Conservation (phyloP, 2,329 filamentous ascomycete species). For the Albifimbria verrucaria region DNA sequence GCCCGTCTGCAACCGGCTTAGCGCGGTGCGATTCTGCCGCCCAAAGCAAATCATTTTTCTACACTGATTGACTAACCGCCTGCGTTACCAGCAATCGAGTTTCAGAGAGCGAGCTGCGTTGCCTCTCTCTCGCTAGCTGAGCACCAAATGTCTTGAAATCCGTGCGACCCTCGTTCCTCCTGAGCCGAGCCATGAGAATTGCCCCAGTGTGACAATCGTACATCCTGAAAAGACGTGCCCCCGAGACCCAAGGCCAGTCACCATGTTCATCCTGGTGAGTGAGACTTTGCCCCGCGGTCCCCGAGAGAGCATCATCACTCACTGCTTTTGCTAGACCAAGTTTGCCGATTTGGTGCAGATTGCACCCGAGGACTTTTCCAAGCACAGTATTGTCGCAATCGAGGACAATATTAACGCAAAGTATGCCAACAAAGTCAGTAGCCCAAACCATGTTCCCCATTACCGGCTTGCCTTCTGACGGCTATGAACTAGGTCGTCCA, state of each 20-base stretch:
- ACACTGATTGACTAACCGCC: neutral
- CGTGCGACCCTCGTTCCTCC: too few relatives aligned
- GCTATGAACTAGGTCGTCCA: constrained; percentile 66
- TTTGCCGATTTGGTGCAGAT: constrained; percentile 94
- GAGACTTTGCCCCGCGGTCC: constrained; percentile 1
- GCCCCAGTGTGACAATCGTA: too few relatives aligned
- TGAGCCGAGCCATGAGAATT: too few relatives aligned
- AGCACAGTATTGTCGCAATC: constrained; percentile 77
- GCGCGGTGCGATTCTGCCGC: neutral
- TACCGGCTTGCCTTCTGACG: neutral
- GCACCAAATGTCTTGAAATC: too few relatives aligned
- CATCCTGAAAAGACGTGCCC: too few relatives aligned
- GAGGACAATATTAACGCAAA: constrained; percentile 97
- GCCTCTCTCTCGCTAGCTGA: neutral
- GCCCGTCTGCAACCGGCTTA: neutral
- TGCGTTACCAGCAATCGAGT: neutral
- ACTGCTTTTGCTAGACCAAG: constrained; percentile 64
- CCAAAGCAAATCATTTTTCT: neutral
- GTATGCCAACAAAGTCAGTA: constrained; percentile 80
- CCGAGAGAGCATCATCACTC: neutral
- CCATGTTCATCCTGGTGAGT: constrained; percentile 51
- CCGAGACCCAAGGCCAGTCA: neutral
- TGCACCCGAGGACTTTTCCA: constrained; percentile 81
- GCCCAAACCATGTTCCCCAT: neutral
- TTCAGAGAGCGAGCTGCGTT: neutral